Percentiles rank a stretch among this genome's conserved stretches.
Evolutionary conservation across 306 rosid genomes (phyloP).

Genomic region (Arachis hypogaea): DNA sequence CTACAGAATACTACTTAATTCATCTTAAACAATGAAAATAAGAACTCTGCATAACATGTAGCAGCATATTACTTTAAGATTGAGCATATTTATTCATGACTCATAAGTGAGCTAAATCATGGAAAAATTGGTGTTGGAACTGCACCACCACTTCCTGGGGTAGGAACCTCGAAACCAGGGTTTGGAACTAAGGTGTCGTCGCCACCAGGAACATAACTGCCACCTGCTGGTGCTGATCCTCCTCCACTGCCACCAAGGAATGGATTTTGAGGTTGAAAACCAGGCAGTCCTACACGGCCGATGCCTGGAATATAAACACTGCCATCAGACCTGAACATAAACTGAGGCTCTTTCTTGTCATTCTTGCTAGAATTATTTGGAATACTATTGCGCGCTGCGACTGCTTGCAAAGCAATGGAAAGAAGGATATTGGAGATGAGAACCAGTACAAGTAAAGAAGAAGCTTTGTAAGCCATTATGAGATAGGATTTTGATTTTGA

Average conservation of each 20-base stretch:
- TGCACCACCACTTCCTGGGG: conserved; percentile 50
- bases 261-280: conserved; percentile 36
- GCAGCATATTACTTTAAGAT: conserved; percentile 6
- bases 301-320: conserved; percentile 55
- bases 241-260: conserved; percentile 30
- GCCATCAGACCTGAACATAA: conserved; percentile 46
- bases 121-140: conserved; percentile 44
- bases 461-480: conserved; percentile 55
- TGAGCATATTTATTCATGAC: conserved; percentile 30
- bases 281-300: conserved; percentile 46
- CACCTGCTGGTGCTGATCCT: conserved; percentile 21
- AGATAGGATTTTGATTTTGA: not conserved
- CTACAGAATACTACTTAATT: conserved; percentile 12
- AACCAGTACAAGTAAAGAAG: conserved; percentile 42
- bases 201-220: conserved; percentile 57
- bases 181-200: conserved; percentile 71
- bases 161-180: conserved; percentile 72
- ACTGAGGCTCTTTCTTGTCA: conserved; percentile 63
- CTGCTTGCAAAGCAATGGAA: conserved; percentile 44
- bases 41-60: conserved; percentile 20
- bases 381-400: conserved; percentile 38
- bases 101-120: conserved; percentile 37
- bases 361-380: conserved; percentile 32
- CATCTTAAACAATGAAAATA: conserved; percentile 4
- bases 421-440: conserved; percentile 45